Percentiles rank a stretch among this genome's conserved stretches.
Conservation (phyloP, 2,329 filamentous ascomycete species). For the Zymoseptoria brevis region DNA sequence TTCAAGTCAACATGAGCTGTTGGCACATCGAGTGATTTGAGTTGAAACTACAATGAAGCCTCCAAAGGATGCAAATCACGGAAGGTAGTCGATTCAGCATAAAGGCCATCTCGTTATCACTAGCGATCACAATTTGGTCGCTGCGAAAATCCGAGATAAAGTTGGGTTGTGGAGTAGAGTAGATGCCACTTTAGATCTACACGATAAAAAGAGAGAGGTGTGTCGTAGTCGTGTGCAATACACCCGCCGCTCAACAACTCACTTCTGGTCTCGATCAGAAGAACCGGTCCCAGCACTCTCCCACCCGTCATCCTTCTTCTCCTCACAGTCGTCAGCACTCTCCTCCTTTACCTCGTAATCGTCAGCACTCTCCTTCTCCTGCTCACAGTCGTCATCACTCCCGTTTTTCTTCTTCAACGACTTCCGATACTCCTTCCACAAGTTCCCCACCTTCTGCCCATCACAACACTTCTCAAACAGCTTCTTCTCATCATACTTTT, state of each 20-base stretch:
- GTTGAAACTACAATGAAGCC: neutral
- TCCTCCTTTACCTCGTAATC: constrained; percentile 1
- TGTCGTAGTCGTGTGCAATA: neutral
- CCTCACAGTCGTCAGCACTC: neutral
- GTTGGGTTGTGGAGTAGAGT: neutral
- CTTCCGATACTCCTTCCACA: constrained; percentile 67
- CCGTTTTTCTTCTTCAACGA: constrained; percentile 35
- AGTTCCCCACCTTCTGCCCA: constrained; percentile 54
- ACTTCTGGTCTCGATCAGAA: neutral
- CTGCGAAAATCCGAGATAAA: neutral
- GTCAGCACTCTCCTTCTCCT: constrained; percentile 1
- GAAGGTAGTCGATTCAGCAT: neutral
- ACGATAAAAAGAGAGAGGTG: neutral
- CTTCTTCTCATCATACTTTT: constrained; percentile 53
- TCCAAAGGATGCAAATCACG: neutral
- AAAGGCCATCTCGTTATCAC: neutral
- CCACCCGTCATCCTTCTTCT: neutral
- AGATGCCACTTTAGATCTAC: neutral
- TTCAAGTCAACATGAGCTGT: constrained; percentile 52
- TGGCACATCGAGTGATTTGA: neutral
- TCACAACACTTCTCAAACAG: constrained; percentile 24
- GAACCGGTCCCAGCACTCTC: neutral
- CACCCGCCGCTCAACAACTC: neutral
- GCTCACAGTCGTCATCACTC: constrained; percentile 4
- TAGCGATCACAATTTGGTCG: neutral